Percentiles rank a stretch among this genome's conserved stretches.
These are phyloP conservation scores for Acanthamoeba healyi DNA, from an alignment of 208 protist species.

Conservation along the genomic window DNA sequence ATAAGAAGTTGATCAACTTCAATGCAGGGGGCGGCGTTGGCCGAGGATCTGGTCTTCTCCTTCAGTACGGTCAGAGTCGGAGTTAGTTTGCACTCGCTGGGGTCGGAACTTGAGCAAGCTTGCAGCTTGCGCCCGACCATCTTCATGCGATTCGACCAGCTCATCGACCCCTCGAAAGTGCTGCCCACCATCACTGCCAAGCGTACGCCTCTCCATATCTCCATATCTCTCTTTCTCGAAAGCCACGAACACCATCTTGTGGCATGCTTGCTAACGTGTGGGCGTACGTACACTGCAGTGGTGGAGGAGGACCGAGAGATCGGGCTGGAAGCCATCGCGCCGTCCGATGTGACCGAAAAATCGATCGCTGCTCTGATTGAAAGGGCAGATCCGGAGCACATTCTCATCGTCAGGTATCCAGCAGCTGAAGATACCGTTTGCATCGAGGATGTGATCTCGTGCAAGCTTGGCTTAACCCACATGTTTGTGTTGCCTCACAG, in stretches of 20 bases:
- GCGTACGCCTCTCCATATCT: not conserved
- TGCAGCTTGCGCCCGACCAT: conserved; percentile 16
- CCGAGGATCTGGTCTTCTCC: conserved; percentile 35
- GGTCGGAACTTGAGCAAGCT: not conserved
- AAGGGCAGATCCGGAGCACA: not conserved
- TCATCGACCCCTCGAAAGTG: not conserved
- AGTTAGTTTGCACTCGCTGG: not conserved
- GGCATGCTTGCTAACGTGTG: no score
- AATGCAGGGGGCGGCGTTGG: not conserved
- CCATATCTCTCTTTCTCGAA: no score
- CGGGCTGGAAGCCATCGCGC: not conserved
- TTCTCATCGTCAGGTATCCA: not conserved
- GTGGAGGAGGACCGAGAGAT: not conserved
- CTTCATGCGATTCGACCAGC: conserved; percentile 9
- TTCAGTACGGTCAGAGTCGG: not conserved
- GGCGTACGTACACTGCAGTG: not conserved
- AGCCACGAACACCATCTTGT: not conserved
- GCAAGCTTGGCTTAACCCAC: not conserved
- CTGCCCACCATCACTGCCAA: not conserved
- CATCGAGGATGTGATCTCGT: no score
- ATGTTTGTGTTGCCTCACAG: not conserved
- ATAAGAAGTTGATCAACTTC: not conserved
- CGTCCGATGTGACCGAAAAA: not conserved
- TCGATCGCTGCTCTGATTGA: not conserved
- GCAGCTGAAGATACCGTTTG: not conserved